A percentile compares a stretch with the other conserved stretches of the same genome.
Conservation (phyloP, 352 stramenopile species). For the Hyaloperonospora arabidopsidis region DNA sequence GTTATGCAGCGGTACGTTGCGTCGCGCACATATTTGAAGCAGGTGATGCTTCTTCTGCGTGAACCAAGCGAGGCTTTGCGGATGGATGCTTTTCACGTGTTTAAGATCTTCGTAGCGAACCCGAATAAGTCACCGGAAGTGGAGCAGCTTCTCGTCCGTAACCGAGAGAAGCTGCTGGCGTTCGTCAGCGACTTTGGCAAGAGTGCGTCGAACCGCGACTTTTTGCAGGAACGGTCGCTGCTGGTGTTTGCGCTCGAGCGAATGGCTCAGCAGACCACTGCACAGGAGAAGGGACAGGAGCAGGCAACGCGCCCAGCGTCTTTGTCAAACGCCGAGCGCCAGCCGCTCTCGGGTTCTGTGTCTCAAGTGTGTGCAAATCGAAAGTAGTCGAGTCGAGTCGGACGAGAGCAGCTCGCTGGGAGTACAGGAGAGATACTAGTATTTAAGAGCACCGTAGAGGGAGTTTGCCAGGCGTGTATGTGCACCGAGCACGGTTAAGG, state of each 20-base stretch:
- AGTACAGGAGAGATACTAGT: conserved; percentile 20
- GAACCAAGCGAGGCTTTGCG: conserved; percentile 67
- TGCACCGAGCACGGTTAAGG: not conserved
- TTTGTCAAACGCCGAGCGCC: conserved; percentile 28
- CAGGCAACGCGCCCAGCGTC: conserved; percentile 32
- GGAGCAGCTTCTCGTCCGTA: conserved; percentile 60
- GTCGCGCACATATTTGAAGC: conserved; percentile 60
- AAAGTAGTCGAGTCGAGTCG: conserved; percentile 21
- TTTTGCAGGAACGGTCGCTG: conserved; percentile 65
- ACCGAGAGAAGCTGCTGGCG: conserved; percentile 65
- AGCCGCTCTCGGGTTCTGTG: conserved; percentile 28
- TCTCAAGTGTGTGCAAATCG: conserved; percentile 34
- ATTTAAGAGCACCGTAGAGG: conserved; percentile 26
- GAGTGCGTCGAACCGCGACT: conserved; percentile 61
- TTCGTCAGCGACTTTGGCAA: conserved; percentile 77
- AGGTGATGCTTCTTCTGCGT: conserved; percentile 67
- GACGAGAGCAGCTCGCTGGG: conserved; percentile 3
- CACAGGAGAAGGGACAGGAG: conserved; percentile 17
- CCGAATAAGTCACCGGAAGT: conserved; percentile 73
- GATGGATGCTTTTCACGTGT: conserved; percentile 82
- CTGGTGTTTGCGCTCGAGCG: conserved; percentile 63
- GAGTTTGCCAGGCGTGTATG: not conserved
- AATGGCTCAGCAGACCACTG: conserved; percentile 38
- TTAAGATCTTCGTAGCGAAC: conserved; percentile 86
- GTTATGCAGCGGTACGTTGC: conserved; percentile 77